Evolutionary conservation across 2,329 filamentous ascomycete genomes (phyloP).

Genomic region (Nemania abortiva): DNA sequence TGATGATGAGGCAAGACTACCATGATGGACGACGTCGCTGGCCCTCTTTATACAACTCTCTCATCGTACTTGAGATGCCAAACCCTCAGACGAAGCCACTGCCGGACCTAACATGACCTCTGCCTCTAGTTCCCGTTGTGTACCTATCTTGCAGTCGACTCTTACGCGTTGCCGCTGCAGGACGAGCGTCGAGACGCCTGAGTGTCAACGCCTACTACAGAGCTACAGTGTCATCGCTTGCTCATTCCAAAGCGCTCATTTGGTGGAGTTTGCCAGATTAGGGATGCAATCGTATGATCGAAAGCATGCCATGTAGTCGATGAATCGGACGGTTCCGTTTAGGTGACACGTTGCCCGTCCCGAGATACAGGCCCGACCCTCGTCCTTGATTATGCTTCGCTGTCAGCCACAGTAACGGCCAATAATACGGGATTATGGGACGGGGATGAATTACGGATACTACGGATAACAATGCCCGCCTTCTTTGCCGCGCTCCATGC

Average conservation of each 20-base stretch:
- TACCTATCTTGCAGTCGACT: constrained; percentile 30
- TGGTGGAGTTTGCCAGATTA: constrained; percentile 38
- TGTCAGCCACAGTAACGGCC: constrained; percentile 32
- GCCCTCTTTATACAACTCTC: constrained; percentile 43
- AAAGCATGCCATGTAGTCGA: constrained; percentile 33
- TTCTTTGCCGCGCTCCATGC: constrained; percentile 34
- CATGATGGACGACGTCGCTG: constrained; percentile 29
- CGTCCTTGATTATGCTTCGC: constrained; percentile 37
- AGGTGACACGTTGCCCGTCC: constrained; percentile 47
- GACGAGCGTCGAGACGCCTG: constrained; percentile 26
- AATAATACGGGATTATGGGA: constrained; percentile 22
- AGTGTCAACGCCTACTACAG: constrained; percentile 27
- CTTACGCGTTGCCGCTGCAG: constrained; percentile 27
- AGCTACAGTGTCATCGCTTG: constrained; percentile 18
- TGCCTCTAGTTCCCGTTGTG: constrained; percentile 30
- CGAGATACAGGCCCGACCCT: constrained; percentile 40
- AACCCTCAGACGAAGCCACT: constrained; percentile 19
- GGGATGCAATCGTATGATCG: constrained; percentile 46
- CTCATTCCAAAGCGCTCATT: constrained; percentile 27
- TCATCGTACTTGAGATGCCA: constrained; percentile 21
- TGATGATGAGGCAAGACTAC: constrained; percentile 27
- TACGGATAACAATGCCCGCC: constrained; percentile 29
- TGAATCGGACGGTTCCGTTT: constrained; percentile 37
- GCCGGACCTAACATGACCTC: constrained; percentile 15
- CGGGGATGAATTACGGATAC: constrained; percentile 30